phyloP scores from a whole-genome alignment of 2,329 filamentous ascomycete species.

The Penicillium sp. region DNA sequence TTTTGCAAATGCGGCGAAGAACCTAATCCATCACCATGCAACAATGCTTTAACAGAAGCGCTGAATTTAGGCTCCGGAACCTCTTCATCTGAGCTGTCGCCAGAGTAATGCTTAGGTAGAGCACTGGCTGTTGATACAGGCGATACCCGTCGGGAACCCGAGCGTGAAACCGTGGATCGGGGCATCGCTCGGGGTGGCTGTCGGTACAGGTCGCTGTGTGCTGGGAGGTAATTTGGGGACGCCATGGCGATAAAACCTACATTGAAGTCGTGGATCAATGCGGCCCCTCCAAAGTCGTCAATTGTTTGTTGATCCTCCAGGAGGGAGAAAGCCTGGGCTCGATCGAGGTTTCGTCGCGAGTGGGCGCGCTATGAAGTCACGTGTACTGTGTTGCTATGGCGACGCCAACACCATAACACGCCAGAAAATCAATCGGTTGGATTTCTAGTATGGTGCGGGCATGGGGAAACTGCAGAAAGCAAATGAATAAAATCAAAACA shows the following conservation, averaged over 20 bases:
- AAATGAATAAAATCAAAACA: background rate
- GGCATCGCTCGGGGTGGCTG: slow-evolving; percentile 40
- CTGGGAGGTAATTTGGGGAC: slow-evolving; percentile 40
- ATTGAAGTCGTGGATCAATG: slow-evolving; percentile 31
- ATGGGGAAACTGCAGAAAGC: background rate
- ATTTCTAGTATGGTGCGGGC: background rate
- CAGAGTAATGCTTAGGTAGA: slow-evolving; percentile 42
- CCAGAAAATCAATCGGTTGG: background rate
- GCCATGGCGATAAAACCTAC: slow-evolving; percentile 31
- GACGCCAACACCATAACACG: slow-evolving; percentile 17
- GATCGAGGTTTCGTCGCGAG: slow-evolving; percentile 20
- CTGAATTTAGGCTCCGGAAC: slow-evolving; percentile 89
- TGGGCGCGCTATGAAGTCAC: slow-evolving; percentile 19
- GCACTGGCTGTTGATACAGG: slow-evolving; percentile 25
- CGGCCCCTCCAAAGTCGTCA: slow-evolving; percentile 23
- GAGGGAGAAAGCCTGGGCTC: slow-evolving; percentile 12
- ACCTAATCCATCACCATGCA: slow-evolving; percentile 54
- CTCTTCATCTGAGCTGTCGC: slow-evolving; percentile 93
- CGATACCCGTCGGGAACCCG: slow-evolving; percentile 35
- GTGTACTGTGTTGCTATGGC: slow-evolving; percentile 19
- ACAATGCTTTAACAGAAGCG: slow-evolving; percentile 81
- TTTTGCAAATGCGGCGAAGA: slow-evolving; percentile 50
- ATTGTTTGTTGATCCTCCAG: slow-evolving; percentile 25
- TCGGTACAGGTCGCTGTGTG: slow-evolving; percentile 37
- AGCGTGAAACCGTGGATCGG: slow-evolving; percentile 38